Base-by-base conservation (phyloP, 768 basidiomycete species). In the Kwoniella dejecticola region DNA sequence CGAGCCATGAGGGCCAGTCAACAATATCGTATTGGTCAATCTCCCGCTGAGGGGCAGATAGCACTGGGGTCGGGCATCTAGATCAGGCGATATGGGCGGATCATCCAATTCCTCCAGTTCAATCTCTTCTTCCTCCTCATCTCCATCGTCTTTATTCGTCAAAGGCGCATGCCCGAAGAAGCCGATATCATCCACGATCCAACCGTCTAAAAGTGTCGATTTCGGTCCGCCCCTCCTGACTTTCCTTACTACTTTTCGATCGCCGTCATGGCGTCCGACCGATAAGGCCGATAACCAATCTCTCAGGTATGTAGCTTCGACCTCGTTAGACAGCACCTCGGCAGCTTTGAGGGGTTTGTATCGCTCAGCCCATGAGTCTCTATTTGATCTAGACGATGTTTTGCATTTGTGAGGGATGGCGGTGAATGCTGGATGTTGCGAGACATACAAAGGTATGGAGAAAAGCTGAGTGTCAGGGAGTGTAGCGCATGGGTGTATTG, bases 1-100 rank as follows among this genome's bases (percentile, higher is more conserved):
- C 54, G 83, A 83, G 11, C 94, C 95, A 30, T 84, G 79, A 0
- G 91, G 92, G 0, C 96, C 96, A 42, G 81, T 76, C 40, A 99
- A 83, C 13, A 99, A 81, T 49, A 98, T 89, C 0, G 91, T 88
- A 77, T 97, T 98, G 48, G 88, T 87, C 31, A 98, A 82, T 48
- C 82, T 67, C 1, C 45, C 23, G 0, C 40, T 41, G 5, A 78
- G 52, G 2, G 63, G 24, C 15, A 74, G 73, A 49, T 68, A 72
- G 12, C 27, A 8, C 4, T 31, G 23, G 3, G 69, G 59, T 21
- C 69, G 57, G 13, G 44, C 52, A n/a, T 63, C 64, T 4, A 66
- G 52, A 15, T 59, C 42, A 30, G 52, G 52, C 24, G 24, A 50
- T 27, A 52, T 31, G 36, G 19, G 19, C 19, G 68, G 64, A n/a